Percentiles rank a stretch among this genome's conserved stretches.
These are phyloP conservation scores for Crithidia acanthocephali DNA, from an alignment of 208 protist genomes.

Conservation along the genomic window DNA sequence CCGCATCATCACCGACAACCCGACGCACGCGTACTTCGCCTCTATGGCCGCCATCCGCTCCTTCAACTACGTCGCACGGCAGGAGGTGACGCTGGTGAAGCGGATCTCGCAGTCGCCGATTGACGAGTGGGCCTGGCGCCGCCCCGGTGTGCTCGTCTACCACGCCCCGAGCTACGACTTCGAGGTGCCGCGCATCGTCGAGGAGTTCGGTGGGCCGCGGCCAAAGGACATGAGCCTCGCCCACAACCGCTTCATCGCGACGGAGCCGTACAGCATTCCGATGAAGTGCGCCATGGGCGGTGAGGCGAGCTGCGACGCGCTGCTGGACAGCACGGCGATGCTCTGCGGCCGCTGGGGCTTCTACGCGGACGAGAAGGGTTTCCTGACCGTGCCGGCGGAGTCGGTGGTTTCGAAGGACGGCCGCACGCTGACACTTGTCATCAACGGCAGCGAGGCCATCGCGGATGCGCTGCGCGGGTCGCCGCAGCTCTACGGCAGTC, in stretches of 20 bases:
- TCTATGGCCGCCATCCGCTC: constrained; percentile 82
- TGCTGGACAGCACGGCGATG: constrained; percentile 77
- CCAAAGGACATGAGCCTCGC: constrained; percentile 81
- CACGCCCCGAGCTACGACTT: constrained; percentile 89
- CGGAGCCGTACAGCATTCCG: constrained; percentile 91
- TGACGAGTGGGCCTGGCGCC: constrained; percentile 90
- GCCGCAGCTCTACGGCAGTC: constrained; percentile 74
- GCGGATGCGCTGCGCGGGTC: constrained; percentile 71
- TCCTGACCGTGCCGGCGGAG: constrained; percentile 76
- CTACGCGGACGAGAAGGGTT: constrained; percentile 86
- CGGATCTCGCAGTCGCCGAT: constrained; percentile 83
- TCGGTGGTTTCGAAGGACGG: constrained; percentile 69
- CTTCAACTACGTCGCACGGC: constrained; percentile 85
- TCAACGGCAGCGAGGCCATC: constrained; percentile 48
- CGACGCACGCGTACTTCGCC: constrained; percentile 85
- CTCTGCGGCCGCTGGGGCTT: constrained; percentile 90
- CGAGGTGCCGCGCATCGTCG: constrained; percentile 84
- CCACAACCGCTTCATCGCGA: constrained; percentile 72
- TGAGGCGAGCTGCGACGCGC: constrained; percentile 78
- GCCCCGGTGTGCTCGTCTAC: constrained; percentile 83
- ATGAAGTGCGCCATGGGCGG: constrained; percentile 87
- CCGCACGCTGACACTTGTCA: constrained; percentile 59
- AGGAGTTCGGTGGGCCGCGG: constrained; percentile 92
- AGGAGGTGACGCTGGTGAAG: constrained; percentile 89
- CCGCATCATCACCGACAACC: constrained; percentile 92